These are phyloP conservation scores for Russula griseocarnosa DNA, from an alignment of 768 basidiomycete species.

Conservation along the genomic window DNA sequence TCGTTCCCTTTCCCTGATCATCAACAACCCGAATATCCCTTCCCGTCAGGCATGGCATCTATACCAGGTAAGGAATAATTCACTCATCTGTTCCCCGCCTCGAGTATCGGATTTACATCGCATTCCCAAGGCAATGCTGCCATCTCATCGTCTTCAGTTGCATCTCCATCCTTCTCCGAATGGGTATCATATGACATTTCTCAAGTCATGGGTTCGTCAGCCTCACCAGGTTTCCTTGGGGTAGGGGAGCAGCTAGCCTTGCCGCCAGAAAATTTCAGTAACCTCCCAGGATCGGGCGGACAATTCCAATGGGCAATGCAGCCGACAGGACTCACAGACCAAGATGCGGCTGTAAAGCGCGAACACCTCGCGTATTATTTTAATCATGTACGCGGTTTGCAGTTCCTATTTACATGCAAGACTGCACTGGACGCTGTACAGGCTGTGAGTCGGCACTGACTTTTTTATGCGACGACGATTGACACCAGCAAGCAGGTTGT, in stretches of 20 bases:
- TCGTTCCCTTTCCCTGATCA: slow-evolving; percentile 19
- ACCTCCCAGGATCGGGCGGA: slow-evolving; percentile 16
- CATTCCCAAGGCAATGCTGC: slow-evolving; percentile 19
- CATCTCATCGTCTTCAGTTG: slow-evolving; percentile 4
- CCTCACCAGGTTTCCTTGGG: slow-evolving; percentile 11
- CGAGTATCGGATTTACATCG: neutral
- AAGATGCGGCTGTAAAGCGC: slow-evolving; percentile 22
- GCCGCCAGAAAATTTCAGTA: slow-evolving; percentile 22
- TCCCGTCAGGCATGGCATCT: slow-evolving; percentile 24
- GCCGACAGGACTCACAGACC: slow-evolving; percentile 21
- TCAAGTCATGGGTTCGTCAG: slow-evolving; percentile 3
- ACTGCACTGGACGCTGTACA: slow-evolving; percentile 61
- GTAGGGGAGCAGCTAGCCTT: slow-evolving; percentile 5
- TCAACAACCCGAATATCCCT: slow-evolving; percentile 20
- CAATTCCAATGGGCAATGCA: slow-evolving; percentile 22
- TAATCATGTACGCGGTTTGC: slow-evolving; percentile 60
- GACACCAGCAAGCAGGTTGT: slow-evolving; percentile 19
- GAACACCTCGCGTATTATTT: slow-evolving; percentile 64
- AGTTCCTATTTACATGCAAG: slow-evolving; percentile 62
- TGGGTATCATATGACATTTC: slow-evolving; percentile 16
- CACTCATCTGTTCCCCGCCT: slow-evolving; percentile 10
- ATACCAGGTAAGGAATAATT: slow-evolving; percentile 22
- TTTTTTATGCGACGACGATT: neutral
- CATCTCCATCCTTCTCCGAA: slow-evolving; percentile 14
- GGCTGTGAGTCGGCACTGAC: slow-evolving; percentile 45